Base-by-base conservation (phyloP, 345 rosid genomes). In the Melaleuca alternifolia region DNA sequence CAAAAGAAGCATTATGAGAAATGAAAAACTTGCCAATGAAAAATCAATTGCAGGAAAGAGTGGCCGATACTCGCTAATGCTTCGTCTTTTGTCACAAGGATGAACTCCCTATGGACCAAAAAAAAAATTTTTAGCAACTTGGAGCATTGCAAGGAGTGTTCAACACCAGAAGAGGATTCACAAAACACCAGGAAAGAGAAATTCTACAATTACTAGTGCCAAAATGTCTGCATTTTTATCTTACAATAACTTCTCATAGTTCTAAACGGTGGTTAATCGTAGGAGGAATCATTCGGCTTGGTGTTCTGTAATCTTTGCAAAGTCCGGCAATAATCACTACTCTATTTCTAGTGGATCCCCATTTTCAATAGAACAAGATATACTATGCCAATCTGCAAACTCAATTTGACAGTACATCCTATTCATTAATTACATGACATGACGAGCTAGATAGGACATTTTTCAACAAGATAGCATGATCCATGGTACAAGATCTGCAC, bases 21-120 rank as follows among this genome's bases (percentile, higher is more conserved):
- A 12, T 85, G 14, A 85, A 4, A 57, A 41, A 20, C 93, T 90
- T 92, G 85, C 98, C 96, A 93, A 85, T 13, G 95, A 92, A 82
- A 96, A 93, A 88, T 96, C 98, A 85, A 96, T 88, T 51, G 90
- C 90, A 7, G 98, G 98, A 87, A 95, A 96, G 79, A 91, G 89
- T 85, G 89, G 30, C 59, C 50, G 92, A 84, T 89, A 92, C 86
- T 94, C 94, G 88, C 89, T 91, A 54, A 95, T 91, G 87, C 89
- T 90, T 89, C 92, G 91, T 89, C 98, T 93, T 92, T 85, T 93
- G 79, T 96, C 96, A 88, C 95, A 94, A 84, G 96, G 98, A 90
- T 92, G 94, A 28, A 92, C 87, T 87, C 97, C 96, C 98, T 96
- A 92, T 87, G 44, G 56, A 50, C 21, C 50, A 62, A 83, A 51